Percentiles rank a stretch among this genome's conserved stretches.
phyloP scores from a whole-genome alignment of 2,329 filamentous ascomycete species.

The Fusarium sp. region DNA sequence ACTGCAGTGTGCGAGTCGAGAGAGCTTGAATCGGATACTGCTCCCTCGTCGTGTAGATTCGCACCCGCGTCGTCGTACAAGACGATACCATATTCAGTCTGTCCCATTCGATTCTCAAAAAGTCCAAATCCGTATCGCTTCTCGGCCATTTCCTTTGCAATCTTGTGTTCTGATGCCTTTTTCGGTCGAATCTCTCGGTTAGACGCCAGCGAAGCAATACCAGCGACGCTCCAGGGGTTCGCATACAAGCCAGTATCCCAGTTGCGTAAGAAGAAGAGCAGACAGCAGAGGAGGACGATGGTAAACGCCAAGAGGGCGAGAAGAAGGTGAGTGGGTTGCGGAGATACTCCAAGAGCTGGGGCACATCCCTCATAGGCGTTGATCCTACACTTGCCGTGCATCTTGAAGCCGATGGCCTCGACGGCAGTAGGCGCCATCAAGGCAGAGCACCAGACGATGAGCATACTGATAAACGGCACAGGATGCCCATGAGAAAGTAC shows the following conservation, averaged over 20 bases:
- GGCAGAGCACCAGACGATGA: conserved; percentile 38
- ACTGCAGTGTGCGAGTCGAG: conserved; percentile 8
- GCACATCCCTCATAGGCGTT: conserved; percentile 35
- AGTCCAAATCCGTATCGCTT: conserved; percentile 41
- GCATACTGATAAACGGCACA: conserved; percentile 39
- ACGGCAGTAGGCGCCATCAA: conserved; percentile 37
- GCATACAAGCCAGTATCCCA: conserved; percentile 39
- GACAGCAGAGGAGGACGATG: conserved; percentile 30
- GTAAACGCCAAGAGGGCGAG: conserved; percentile 34
- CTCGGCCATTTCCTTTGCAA: conserved; percentile 39
- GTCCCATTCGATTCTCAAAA: conserved; percentile 32
- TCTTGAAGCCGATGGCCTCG: conserved; percentile 41
- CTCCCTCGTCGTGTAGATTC: conserved; percentile 14
- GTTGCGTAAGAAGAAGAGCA: conserved; percentile 35
- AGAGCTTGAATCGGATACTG: conserved; percentile 32
- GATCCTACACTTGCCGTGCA: conserved; percentile 39
- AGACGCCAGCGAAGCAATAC: conserved; percentile 38
- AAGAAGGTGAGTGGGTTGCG: conserved; percentile 24
- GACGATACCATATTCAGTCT: conserved; percentile 41
- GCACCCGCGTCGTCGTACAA: conserved; percentile 34
- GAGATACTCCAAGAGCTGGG: conserved; percentile 37
- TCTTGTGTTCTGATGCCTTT: conserved; percentile 32
- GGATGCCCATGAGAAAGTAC: conserved; percentile 46
- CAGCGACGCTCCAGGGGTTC: conserved; percentile 48
- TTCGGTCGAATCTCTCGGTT: conserved; percentile 37